Evolutionary conservation across 2,329 filamentous ascomycete species (phyloP), one percentile per base, ranked within the genome.

Genomic region (Ophiostoma ips): DNA sequence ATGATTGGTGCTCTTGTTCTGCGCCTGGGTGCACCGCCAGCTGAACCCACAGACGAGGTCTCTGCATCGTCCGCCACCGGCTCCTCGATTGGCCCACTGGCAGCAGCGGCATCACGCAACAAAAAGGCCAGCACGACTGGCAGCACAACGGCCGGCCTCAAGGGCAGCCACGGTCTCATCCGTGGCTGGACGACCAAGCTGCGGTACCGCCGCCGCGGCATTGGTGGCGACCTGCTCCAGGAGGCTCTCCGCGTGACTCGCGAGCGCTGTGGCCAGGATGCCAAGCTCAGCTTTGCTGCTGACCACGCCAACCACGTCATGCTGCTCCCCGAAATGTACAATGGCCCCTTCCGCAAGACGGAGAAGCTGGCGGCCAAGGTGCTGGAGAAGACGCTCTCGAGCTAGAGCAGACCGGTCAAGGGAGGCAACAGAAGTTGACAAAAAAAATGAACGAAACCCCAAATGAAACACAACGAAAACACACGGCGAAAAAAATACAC

Each of bases 171-270:
- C 54, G 84, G 81, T 9, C 69, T 87, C 45, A 81, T 95, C 51
- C 77, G 84, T 28, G 87, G 84, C 1, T 95, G 88, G 87, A 90
- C 87, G 2, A 85, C 87, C 2, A 73, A 73, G 60, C 66, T 80
- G 47, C 71, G 72, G 57, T 87, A 87, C 63, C 75, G 88, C 24
- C 71, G 76, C 31, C 77, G 78, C 55, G 87, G 87, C 0, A 70
- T 94, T 21, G 88, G 87, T 3, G 72, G 69, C 37, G 81, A 80
- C 31, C 66, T 95, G 58, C 69, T 95, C 45, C 76, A 83, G 57
- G 83, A 85, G 57, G 86, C 84, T 2, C 79, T 89, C 2, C 72
- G 72, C 51, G 63, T 83, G 50, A 82, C 83, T 53, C 75, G 76
- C 57, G 79, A 81, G 63, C 76, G 75, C 59, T 83, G 83, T 52